Percentiles rank a stretch among this genome's conserved stretches.
Conservation (phyloP, 192 early-diverging fungal genomes). For the Coemansia furcata region DNA sequence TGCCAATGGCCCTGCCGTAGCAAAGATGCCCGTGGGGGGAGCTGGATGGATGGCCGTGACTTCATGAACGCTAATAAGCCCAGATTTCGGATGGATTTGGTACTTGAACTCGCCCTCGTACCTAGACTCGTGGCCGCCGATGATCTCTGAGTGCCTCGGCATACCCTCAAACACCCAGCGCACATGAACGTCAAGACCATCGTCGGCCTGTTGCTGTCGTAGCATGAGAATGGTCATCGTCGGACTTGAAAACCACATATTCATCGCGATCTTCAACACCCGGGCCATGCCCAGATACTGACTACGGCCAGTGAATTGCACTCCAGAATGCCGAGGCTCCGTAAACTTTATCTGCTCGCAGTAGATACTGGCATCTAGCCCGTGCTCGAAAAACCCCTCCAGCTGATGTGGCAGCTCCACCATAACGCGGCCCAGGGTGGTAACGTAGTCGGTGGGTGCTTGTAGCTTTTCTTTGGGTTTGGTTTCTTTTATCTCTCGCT, state of each 20-base stretch:
- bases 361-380: constrained; percentile 21
- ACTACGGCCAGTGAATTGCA: constrained; percentile 17
- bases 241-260: constrained; percentile 25
- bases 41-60: constrained; percentile 47
- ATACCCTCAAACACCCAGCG: constrained; percentile 51
- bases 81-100: constrained; percentile 21
- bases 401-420: constrained; percentile 40
- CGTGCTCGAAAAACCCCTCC: constrained; percentile 35
- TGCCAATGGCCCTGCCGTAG: constrained; percentile 32
- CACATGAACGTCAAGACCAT: constrained; percentile 25
- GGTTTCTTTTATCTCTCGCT: not conserved
- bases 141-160: constrained; percentile 31
- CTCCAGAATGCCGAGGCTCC: constrained; percentile 38
- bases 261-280: constrained; percentile 37
- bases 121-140: constrained; percentile 25
- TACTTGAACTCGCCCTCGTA: constrained; percentile 54
- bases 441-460: constrained; percentile 18
- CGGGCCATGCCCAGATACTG: constrained; percentile 37
- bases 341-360: constrained; percentile 18
- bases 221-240: constrained; percentile 18
- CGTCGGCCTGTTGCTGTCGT: constrained; percentile 14
- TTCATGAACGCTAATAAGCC: constrained; percentile 37
- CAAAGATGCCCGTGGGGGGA: constrained; percentile 32
- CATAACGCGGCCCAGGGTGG: constrained; percentile 40
- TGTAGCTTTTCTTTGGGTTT: not conserved